Conservation (phyloP, 2,329 filamentous ascomycete genomes). For the Clonostachys chloroleuca region DNA sequence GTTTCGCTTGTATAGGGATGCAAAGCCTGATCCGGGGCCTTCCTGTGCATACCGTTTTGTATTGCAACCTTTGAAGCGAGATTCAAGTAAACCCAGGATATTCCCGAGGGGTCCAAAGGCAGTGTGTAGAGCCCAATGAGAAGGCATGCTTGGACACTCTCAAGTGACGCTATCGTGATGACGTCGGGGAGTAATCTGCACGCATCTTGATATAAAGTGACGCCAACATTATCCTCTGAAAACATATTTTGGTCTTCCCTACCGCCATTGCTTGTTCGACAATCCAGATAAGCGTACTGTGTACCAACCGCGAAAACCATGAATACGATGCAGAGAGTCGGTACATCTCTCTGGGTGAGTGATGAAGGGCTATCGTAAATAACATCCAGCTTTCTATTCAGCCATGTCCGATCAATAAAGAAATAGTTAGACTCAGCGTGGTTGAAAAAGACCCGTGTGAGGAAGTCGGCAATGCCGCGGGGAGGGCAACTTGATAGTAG, state of each 20-base stretch:
- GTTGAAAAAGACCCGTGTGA: constrained; percentile 40
- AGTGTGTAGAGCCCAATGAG: constrained; percentile 51
- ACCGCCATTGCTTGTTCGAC: constrained; percentile 6
- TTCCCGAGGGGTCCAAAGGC: constrained; percentile 49
- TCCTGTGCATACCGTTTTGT: constrained; percentile 56
- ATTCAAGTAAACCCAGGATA: constrained; percentile 53
- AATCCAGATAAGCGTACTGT: constrained; percentile 43
- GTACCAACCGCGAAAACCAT: constrained; percentile 44
- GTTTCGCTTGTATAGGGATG: constrained; percentile 43
- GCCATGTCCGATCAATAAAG: constrained; percentile 37
- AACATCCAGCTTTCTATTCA: constrained; percentile 30
- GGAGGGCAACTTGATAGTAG: constrained; percentile 27
- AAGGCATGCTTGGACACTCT: constrained; percentile 53
- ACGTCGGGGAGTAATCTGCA: constrained; percentile 50
- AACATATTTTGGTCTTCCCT: constrained; percentile 16
- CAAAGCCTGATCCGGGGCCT: constrained; percentile 39
- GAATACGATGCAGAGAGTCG: constrained; percentile 37
- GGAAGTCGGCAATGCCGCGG: constrained; percentile 38
- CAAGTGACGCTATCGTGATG: constrained; percentile 49
- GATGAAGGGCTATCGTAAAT: constrained; percentile 31
- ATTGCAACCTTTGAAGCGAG: constrained; percentile 52
- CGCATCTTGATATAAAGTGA: constrained; percentile 52
- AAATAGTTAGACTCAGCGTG: constrained; percentile 44
- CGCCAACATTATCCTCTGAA: constrained; percentile 47
- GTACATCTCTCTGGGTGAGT: constrained; percentile 32